phyloP scores from a whole-genome alignment of 2,329 filamentous ascomycete genomes.

The Fusarium brachygibbosum region DNA sequence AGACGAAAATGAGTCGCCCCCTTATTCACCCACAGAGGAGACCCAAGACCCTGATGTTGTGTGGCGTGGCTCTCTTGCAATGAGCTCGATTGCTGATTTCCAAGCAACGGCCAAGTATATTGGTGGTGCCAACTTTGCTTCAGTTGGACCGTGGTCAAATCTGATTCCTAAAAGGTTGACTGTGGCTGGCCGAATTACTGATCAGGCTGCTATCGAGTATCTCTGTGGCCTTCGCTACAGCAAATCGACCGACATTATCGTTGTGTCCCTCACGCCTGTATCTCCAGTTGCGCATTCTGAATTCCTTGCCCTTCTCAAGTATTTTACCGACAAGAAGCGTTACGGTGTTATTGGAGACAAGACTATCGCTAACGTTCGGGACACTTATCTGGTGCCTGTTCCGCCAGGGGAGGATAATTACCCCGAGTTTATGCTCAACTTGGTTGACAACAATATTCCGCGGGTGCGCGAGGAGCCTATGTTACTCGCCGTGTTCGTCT shows the following conservation, averaged over 20 bases:
- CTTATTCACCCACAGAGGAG: slow-evolving; percentile 85
- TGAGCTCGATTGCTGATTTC: slow-evolving; percentile 83
- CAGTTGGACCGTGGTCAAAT: slow-evolving; percentile 76
- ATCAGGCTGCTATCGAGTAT: slow-evolving; percentile 88
- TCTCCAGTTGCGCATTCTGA: slow-evolving; percentile 70
- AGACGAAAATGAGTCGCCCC: slow-evolving; percentile 83
- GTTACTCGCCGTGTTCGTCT: slow-evolving; percentile 87
- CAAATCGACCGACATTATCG: slow-evolving; percentile 83
- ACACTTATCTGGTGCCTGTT: slow-evolving; percentile 92
- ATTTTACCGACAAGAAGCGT: slow-evolving; percentile 84
- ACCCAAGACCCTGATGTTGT: slow-evolving; percentile 76
- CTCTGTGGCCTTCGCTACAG: slow-evolving; percentile 89
- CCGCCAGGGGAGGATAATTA: slow-evolving; percentile 77
- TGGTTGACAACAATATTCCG: slow-evolving; percentile 87
- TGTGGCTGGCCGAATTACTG: slow-evolving; percentile 84
- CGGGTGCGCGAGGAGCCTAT: slow-evolving; percentile 78
- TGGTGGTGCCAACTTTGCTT: slow-evolving; percentile 82
- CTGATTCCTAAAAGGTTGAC: slow-evolving; percentile 78
- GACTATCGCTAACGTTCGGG: slow-evolving; percentile 80
- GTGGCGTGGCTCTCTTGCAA: slow-evolving; percentile 82
- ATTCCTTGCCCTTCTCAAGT: slow-evolving; percentile 85
- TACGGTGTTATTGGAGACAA: slow-evolving; percentile 91
- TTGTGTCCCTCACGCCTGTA: slow-evolving; percentile 78
- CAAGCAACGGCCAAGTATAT: slow-evolving; percentile 83
- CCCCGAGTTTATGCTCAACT: slow-evolving; percentile 88